A percentile compares a stretch with the other conserved stretches of the same genome.
Evolutionary conservation across 192 early-diverging fungal genomes (phyloP).

Genomic region (Physocladia obscura): DNA sequence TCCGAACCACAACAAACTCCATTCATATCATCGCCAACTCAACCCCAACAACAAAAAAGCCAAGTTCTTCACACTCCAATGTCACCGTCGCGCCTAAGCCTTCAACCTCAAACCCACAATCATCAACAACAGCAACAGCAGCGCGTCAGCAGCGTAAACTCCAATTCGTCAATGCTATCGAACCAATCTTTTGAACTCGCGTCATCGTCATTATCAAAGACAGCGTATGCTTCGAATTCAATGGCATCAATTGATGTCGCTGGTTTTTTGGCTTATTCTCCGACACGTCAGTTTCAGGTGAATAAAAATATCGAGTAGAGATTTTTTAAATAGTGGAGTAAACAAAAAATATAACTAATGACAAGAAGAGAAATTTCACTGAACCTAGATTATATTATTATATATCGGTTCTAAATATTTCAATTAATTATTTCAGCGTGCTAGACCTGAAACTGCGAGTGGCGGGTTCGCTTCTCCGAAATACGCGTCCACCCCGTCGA

Average conservation of each 20-base stretch:
- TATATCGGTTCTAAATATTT: too few relatives aligned
- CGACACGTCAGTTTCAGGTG: too few relatives aligned
- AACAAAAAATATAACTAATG: neutral
- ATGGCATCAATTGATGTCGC: too few relatives aligned
- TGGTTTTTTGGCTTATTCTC: too few relatives aligned
- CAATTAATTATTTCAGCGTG: too few relatives aligned
- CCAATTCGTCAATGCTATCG: neutral
- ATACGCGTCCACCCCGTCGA: too few relatives aligned
- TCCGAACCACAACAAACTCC: neutral
- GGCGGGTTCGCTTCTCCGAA: too few relatives aligned
- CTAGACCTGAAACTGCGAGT: too few relatives aligned
- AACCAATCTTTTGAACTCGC: neutral
- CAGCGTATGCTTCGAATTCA: too few relatives aligned
- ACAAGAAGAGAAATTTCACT: too few relatives aligned
- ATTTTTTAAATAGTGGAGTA: neutral
- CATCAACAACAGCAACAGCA: neutral
- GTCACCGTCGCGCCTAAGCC: neutral
- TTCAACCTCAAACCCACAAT: neutral
- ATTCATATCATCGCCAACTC: neutral
- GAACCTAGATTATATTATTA: too few relatives aligned
- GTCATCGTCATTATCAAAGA: too few relatives aligned
- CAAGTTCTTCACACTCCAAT: conserved; percentile 4
- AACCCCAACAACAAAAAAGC: neutral
- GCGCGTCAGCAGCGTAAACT: neutral
- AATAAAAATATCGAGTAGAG: neutral